Evolutionary conservation across 768 basidiomycete species (phyloP).

Genomic region (Phylloporus scabripes): DNA sequence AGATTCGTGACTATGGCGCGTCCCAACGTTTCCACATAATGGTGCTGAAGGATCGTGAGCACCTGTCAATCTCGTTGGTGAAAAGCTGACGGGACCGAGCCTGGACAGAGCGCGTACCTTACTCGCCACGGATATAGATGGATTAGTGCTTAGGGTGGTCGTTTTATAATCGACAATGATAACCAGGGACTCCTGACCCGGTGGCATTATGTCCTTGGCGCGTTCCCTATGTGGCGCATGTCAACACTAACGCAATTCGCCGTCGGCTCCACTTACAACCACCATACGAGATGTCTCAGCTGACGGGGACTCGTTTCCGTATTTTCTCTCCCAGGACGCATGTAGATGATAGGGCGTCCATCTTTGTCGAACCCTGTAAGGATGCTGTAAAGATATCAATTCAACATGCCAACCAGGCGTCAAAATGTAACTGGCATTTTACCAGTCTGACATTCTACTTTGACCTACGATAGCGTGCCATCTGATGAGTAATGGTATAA

Average conservation of each 20-base stretch:
- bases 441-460: constrained; percentile 75
- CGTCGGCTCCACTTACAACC: constrained; percentile 50
- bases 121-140: constrained; percentile 72
- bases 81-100: not conserved
- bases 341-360: constrained; percentile 82
- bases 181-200: constrained; percentile 74
- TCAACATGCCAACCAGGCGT: not conserved
- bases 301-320: constrained; percentile 74
- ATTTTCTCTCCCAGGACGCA: constrained; percentile 85
- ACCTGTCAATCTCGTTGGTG: constrained; percentile 35
- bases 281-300: constrained; percentile 81
- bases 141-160: constrained; percentile 76
- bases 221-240: constrained; percentile 55
- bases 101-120: constrained; percentile 41
- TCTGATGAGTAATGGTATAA: constrained; percentile 1
- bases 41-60: constrained; percentile 76
- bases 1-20: constrained; percentile 80
- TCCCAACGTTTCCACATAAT: constrained; percentile 86
- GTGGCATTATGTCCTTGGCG: constrained; percentile 85
- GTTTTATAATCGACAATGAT: constrained; percentile 85
- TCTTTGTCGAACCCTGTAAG: constrained; percentile 83
- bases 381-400: constrained; percentile 41
- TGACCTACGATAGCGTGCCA: constrained; percentile 36
- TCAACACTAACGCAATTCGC: constrained; percentile 4
- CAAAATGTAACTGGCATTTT: constrained; percentile 61